Percentiles rank a stretch among this genome's conserved stretches.
phyloP scores from a whole-genome alignment of 192 early-diverging fungal genomes.

The Chytriomyces sp. region DNA sequence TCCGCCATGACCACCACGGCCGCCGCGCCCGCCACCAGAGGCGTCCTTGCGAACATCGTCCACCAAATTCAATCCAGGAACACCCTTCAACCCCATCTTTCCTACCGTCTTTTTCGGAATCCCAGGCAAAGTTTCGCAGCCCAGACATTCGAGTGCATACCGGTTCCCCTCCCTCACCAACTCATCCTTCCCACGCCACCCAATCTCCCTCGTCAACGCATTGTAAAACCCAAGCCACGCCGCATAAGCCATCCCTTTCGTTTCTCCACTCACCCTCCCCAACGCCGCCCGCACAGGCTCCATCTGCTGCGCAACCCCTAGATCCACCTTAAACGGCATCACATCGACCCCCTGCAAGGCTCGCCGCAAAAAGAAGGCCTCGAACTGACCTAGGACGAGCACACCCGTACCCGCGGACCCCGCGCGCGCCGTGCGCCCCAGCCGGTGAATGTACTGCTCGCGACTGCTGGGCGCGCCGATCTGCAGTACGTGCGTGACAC shows the following conservation, averaged over 20 bases:
- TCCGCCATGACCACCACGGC: background rate
- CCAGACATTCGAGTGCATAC: slow-evolving; percentile 18
- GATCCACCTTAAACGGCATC: background rate
- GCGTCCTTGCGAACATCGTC: background rate
- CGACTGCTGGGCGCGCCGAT: slow-evolving; percentile 66
- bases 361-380: slow-evolving; percentile 66
- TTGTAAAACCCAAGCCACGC: slow-evolving; percentile 39
- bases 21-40: background rate
- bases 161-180: slow-evolving; percentile 28
- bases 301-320: background rate
- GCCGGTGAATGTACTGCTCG: slow-evolving; percentile 88
- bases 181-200: slow-evolving; percentile 17
- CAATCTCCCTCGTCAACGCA: slow-evolving; percentile 4
- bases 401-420: slow-evolving; percentile 83
- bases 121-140: slow-evolving; percentile 23
- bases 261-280: background rate
- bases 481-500: slow-evolving; percentile 83
- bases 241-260: slow-evolving; percentile 20
- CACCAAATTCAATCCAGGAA: slow-evolving; percentile 27
- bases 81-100: slow-evolving; percentile 48
- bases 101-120: slow-evolving; percentile 34
- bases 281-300: background rate
- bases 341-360: background rate
- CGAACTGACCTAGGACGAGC: slow-evolving; percentile 72
- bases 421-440: slow-evolving; percentile 90